Conservation (phyloP, 805 yeast species). For the Metschnikowia orientalis region DNA sequence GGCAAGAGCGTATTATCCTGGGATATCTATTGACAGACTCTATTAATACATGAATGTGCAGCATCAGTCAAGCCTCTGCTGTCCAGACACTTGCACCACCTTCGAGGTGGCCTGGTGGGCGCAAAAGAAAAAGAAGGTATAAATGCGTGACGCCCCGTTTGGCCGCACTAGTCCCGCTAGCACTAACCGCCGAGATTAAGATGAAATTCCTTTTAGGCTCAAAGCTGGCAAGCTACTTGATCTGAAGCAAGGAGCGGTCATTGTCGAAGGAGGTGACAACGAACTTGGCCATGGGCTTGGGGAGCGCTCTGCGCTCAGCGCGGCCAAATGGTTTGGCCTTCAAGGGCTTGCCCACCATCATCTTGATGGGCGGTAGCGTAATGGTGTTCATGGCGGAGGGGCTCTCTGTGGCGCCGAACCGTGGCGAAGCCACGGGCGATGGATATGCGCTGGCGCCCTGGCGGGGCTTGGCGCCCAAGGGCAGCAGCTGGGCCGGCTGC, state of each 20-base stretch:
- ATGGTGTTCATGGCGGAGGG: slow-evolving; percentile 3
- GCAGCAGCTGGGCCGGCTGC: slow-evolving; percentile 2
- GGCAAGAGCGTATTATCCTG: too few relatives aligned
- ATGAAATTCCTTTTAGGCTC: too few relatives aligned
- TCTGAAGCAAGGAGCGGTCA: slow-evolving; percentile 24
- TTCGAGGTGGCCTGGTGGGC: too few relatives aligned
- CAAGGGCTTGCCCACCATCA: slow-evolving; percentile 13
- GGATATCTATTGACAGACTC: too few relatives aligned
- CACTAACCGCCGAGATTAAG: too few relatives aligned
- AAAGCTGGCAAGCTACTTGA: too few relatives aligned
- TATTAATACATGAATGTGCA: too few relatives aligned
- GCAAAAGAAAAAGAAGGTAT: too few relatives aligned
- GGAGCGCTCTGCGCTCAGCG: slow-evolving; percentile 3
- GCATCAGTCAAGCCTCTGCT: too few relatives aligned
- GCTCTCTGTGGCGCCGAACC: slow-evolving; percentile 16
- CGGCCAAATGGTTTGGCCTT: slow-evolving; percentile 4
- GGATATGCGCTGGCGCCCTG: slow-evolving; percentile 28
- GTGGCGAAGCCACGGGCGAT: slow-evolving; percentile 29
- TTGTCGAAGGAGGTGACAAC: slow-evolving; percentile 33
- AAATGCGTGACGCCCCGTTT: too few relatives aligned
- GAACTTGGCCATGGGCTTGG: slow-evolving; percentile 18
- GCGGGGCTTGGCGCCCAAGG: slow-evolving; percentile 2
- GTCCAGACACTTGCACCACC: too few relatives aligned
- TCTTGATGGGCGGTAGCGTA: slow-evolving; percentile 13
- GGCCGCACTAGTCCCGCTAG: too few relatives aligned